A percentile compares a stretch with the other conserved stretches of the same genome.
phyloP scores from a whole-genome alignment of 2,329 filamentous ascomycete species.

The Hansfordia pulvinata region DNA sequence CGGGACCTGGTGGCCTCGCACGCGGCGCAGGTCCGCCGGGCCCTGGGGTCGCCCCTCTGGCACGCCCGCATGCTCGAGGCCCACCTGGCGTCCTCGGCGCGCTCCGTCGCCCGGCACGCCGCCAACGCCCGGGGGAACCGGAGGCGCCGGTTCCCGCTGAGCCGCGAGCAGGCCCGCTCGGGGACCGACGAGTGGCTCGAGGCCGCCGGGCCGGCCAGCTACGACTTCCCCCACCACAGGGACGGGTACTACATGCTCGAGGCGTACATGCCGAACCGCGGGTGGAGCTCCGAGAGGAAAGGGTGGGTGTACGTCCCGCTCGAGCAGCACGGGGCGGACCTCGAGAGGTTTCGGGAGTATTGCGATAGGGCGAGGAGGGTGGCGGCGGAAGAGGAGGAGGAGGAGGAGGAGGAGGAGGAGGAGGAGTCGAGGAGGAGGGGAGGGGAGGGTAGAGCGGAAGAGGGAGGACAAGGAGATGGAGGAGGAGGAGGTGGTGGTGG shows the following conservation, averaged over 20 bases:
- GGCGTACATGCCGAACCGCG: conserved; percentile 40
- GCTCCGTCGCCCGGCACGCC: conserved; percentile 29
- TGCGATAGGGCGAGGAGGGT: too few relatives aligned
- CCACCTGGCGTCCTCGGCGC: conserved; percentile 30
- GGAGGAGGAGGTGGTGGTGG: too few relatives aligned
- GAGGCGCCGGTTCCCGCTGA: conserved; percentile 29
- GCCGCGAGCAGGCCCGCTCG: conserved; percentile 24
- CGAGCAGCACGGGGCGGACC: conserved; percentile 23
- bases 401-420: too few relatives aligned
- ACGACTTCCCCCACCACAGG: conserved; percentile 38
- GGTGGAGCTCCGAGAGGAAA: conserved; percentile 30
- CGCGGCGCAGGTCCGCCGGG: conserved; percentile 27
- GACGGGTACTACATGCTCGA: conserved; percentile 47
- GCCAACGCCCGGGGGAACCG: conserved; percentile 34
- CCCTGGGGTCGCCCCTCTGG: conserved; percentile 31
- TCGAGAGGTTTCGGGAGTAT: too few relatives aligned
- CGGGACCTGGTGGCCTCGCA: conserved; percentile 24
- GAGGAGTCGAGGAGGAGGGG: too few relatives aligned
- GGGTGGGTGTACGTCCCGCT: conserved; percentile 34
- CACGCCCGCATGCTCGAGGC: conserved; percentile 33
- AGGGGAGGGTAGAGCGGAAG: too few relatives aligned
- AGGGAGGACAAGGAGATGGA: too few relatives aligned
- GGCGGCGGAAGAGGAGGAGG: too few relatives aligned
- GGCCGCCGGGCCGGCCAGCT: conserved; percentile 31
- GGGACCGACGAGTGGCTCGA: conserved; percentile 37